Evolutionary conservation across 2,329 filamentous ascomycete genomes (phyloP).

Genomic region (Exophiala viscosa): DNA sequence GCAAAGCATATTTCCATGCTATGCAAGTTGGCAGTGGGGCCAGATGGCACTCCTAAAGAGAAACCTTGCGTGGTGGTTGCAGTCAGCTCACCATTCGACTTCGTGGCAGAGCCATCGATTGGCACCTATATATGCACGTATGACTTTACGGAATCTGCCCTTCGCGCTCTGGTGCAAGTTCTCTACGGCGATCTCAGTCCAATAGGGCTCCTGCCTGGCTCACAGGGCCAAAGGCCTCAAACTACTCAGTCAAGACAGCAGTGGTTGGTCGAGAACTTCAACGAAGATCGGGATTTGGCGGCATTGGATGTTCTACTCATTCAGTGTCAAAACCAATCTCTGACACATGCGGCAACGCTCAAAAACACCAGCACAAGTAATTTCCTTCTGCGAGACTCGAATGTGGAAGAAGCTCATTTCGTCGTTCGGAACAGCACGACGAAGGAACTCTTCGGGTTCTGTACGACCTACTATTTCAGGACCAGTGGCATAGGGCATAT

Average conservation of each 20-base stretch:
- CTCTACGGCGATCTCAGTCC: conserved; percentile 71
- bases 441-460: conserved; percentile 85
- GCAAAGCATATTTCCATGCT: conserved; percentile 96
- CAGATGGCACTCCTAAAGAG: conserved; percentile 48
- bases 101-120: conserved; percentile 85
- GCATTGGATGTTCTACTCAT: conserved; percentile 73
- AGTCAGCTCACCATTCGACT: conserved; percentile 94
- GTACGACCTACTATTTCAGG: conserved; percentile 77
- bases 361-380: conserved; percentile 66
- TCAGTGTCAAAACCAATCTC: conserved; percentile 61
- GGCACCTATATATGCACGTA: conserved; percentile 94
- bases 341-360: conserved; percentile 37
- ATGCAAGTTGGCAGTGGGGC: conserved; percentile 53
- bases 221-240: conserved; percentile 75
- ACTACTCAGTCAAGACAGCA: conserved; percentile 76
- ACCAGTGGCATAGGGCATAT: conserved; percentile 70
- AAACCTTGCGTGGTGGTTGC: conserved; percentile 89
- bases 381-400: conserved; percentile 68
- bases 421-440: conserved; percentile 94
- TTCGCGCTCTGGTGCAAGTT: conserved; percentile 77
- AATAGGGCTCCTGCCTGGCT: conserved; percentile 60
- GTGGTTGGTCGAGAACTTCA: conserved; percentile 90
- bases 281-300: conserved; percentile 69
- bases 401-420: conserved; percentile 78
- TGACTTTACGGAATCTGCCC: conserved; percentile 89